phyloP scores from a whole-genome alignment of 2,329 filamentous ascomycete species.

The Ophiocordyceps polyrhachis-furcata region DNA sequence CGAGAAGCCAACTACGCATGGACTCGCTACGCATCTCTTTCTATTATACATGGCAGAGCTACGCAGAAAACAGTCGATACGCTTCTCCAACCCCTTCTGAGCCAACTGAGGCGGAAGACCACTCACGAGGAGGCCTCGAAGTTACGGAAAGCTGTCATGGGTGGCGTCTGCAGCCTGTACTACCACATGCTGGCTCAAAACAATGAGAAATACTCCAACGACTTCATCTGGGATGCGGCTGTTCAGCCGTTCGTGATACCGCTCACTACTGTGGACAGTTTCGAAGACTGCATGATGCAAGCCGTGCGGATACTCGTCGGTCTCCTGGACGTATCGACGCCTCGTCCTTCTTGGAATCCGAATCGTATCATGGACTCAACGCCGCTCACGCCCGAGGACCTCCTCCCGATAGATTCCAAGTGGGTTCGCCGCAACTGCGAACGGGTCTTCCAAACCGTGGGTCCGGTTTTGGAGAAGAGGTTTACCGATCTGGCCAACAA shows the following conservation, averaged over 20 bases:
- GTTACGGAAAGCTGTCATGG: constrained; percentile 37
- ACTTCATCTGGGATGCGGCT: constrained; percentile 61
- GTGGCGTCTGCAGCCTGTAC: constrained; percentile 60
- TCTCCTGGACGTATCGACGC: constrained; percentile 42
- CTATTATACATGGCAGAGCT: constrained; percentile 45
- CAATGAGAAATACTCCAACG: constrained; percentile 44
- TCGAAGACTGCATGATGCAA: constrained; percentile 33
- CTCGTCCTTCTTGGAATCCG: constrained; percentile 51
- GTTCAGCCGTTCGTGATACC: constrained; percentile 44
- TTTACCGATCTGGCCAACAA: constrained; percentile 44
- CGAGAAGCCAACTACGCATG: constrained; percentile 68
- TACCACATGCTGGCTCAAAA: constrained; percentile 69
- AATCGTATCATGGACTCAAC: constrained; percentile 46
- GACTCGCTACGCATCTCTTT: constrained; percentile 64
- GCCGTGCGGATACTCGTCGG: constrained; percentile 52
- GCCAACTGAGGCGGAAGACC: constrained; percentile 48
- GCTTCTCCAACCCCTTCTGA: constrained; percentile 48
- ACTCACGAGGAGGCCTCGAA: constrained; percentile 28
- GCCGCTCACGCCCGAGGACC: constrained; percentile 46
- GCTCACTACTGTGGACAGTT: constrained; percentile 24
- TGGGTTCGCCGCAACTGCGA: constrained; percentile 64
- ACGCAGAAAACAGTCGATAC: constrained; percentile 14
- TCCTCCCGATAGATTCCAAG: constrained; percentile 68
- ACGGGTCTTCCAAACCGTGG: constrained; percentile 43
- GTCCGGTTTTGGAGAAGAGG: constrained; percentile 39